These are phyloP conservation scores for Hypoxylon sp. DNA, from an alignment of 2,329 filamentous ascomycete species.

Conservation along the genomic window DNA sequence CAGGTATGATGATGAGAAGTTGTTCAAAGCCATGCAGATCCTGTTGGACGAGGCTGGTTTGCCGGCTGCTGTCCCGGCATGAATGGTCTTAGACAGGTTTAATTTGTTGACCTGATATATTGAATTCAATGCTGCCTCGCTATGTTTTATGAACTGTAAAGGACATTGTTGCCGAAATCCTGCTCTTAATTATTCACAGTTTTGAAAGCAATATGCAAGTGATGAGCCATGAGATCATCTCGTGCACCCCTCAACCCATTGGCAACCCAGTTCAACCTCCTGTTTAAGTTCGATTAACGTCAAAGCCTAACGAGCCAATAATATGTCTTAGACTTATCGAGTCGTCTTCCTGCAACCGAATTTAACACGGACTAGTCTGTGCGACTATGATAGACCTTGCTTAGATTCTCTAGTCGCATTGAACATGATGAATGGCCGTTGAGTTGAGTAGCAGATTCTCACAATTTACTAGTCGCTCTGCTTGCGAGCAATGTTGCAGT, in stretches of 20 bases:
- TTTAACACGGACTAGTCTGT: neutral
- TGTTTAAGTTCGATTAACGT: too few relatives aligned
- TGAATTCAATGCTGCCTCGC: neutral
- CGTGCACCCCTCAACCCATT: neutral
- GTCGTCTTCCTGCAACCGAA: neutral
- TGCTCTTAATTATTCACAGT: neutral
- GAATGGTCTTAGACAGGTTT: too few relatives aligned
- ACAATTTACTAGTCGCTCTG: neutral
- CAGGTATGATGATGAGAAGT: constrained; percentile 54
- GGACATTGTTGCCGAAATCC: neutral
- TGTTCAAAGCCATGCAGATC: constrained; percentile 51
- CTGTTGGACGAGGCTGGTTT: constrained; percentile 50
- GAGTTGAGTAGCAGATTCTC: neutral
- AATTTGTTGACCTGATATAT: neutral
- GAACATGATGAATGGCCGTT: too few relatives aligned
- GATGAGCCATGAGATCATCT: neutral
- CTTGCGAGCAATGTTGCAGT: neutral
- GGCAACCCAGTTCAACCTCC: neutral
- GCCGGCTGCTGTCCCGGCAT: constrained; percentile 42
- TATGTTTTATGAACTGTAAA: neutral
- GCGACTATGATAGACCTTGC: neutral
- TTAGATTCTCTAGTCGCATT: neutral
- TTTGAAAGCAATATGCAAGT: neutral
- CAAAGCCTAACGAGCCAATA: too few relatives aligned
- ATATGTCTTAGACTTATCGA: too few relatives aligned